Conservation (phyloP, 352 stramenopile genomes). For the Pythium guiyangense region DNA sequence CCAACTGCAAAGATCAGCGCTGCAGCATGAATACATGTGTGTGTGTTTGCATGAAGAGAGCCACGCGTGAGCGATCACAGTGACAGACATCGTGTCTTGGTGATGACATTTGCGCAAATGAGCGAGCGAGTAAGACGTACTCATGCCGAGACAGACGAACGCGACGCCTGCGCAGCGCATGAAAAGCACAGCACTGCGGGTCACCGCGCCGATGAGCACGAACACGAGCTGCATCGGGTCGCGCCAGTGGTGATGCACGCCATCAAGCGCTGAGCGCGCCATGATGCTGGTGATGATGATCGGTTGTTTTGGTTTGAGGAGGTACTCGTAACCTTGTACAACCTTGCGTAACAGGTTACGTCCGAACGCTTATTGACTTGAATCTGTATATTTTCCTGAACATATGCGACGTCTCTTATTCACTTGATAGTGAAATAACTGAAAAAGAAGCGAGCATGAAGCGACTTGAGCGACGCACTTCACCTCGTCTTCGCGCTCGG, state of each 20-base stretch:
- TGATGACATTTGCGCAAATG: background rate
- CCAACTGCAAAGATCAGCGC: slow-evolving; percentile 39
- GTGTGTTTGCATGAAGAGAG: background rate
- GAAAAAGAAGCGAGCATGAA: too few relatives aligned
- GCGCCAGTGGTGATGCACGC: slow-evolving; percentile 31
- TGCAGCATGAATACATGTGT: slow-evolving; percentile 5
- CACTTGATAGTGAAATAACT: too few relatives aligned
- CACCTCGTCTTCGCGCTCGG: too few relatives aligned
- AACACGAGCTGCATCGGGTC: slow-evolving; percentile 52
- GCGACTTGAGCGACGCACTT: too few relatives aligned
- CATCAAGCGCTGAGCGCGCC: background rate
- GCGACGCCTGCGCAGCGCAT: slow-evolving; percentile 37
- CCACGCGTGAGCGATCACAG: background rate
- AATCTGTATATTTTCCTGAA: too few relatives aligned
- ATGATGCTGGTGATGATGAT: too few relatives aligned
- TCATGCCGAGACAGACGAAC: slow-evolving; percentile 41
- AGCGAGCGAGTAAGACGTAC: slow-evolving; percentile 17
- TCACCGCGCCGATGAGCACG: slow-evolving; percentile 23
- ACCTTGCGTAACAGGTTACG: too few relatives aligned
- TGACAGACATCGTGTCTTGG: background rate
- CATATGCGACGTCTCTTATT: too few relatives aligned
- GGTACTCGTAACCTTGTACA: too few relatives aligned
- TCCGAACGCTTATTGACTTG: too few relatives aligned
- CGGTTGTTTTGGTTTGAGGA: too few relatives aligned
- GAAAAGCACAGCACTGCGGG: slow-evolving; percentile 32